phyloP scores from a whole-genome alignment of 495 filamentous ascomycete genomes.

The Haplographium delicatum region DNA sequence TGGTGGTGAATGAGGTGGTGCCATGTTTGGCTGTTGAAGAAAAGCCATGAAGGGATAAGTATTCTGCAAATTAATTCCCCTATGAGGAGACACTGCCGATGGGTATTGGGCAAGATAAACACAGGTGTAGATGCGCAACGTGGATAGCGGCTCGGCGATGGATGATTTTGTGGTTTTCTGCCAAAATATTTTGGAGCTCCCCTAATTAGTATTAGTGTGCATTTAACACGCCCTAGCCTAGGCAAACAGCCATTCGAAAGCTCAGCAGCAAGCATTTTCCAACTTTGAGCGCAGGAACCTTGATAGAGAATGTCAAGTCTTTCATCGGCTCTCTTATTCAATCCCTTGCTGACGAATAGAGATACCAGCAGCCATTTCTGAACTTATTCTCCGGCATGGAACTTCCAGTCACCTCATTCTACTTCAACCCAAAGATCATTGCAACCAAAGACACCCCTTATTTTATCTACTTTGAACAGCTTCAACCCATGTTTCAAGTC shows the following conservation, averaged over 20 bases:
- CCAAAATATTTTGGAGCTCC: background rate
- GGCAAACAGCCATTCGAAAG: background rate
- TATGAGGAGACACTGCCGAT: background rate
- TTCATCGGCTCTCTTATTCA: background rate
- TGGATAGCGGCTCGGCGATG: background rate
- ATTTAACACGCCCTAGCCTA: background rate
- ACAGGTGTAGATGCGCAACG: background rate
- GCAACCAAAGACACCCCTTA: too few species aligned
- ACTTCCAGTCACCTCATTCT: too few species aligned
- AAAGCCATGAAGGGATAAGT: conserved; percentile 16
- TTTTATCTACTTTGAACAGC: too few species aligned
- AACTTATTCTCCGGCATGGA: background rate
- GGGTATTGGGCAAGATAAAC: background rate
- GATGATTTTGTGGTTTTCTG: background rate
- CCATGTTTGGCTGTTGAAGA: conserved; percentile 13
- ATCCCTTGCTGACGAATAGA: background rate
- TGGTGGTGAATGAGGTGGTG: conserved; percentile 6
- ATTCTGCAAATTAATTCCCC: background rate
- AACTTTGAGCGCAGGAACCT: too few species aligned
- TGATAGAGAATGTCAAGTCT: too few species aligned
- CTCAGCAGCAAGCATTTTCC: too few species aligned
- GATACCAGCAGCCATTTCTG: background rate
- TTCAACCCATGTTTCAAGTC: too few species aligned
- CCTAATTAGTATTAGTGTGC: background rate
- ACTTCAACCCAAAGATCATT: too few species aligned